Base-by-base conservation (phyloP, 129 eudicot species). In the Pittosporum tobira region DNA sequence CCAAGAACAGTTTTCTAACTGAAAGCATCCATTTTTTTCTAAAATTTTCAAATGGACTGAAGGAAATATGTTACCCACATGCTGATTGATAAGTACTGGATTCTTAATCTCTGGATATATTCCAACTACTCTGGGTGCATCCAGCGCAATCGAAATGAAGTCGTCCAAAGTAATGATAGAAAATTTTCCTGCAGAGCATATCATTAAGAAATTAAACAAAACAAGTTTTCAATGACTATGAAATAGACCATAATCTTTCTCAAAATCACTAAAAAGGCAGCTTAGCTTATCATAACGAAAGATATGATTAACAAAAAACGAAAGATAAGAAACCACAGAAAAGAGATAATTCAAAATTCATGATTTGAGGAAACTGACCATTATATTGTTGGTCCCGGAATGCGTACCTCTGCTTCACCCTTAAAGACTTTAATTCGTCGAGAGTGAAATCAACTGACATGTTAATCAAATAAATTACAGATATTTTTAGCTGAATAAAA, bases 61-160 rank as follows among this genome's bases (percentile, higher is more conserved):
- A 23, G 64, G 28, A 18, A 60, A 52, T 27, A 24, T 44, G 65
- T 56, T 37, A 68, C 96, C 79, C 63, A 93, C 99, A 46, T 71
- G 96, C 54, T 84, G 82, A 75, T 87, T 93, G 77, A 93, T 87
- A 63, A 87, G 69, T 18, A 87, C 73, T 5, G 99, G 99, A 76
- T 81, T 81, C 64, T 93, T 93, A 9, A 93, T 93, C 78, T 93
- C 99, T 46, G 99, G 99, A 77, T 93, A 93, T 70, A 93, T 87
- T 64, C 99, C 99, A 51, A 93, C 91, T n/a, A 84, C 76, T 71
- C 99, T 71, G 18, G 91, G 83, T 40, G 99, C 96, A 58, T 84
- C 77, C 53, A 93, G 71, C 18, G 96, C 94, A 77, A 93, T 81
- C 31, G 78, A 70, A 45, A 93, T 81, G 68, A 73, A 93, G 72